These are phyloP conservation scores for Ceratobasidium sp. DNA, from an alignment of 1,284 basidiomycete species.

Conservation along the genomic window DNA sequence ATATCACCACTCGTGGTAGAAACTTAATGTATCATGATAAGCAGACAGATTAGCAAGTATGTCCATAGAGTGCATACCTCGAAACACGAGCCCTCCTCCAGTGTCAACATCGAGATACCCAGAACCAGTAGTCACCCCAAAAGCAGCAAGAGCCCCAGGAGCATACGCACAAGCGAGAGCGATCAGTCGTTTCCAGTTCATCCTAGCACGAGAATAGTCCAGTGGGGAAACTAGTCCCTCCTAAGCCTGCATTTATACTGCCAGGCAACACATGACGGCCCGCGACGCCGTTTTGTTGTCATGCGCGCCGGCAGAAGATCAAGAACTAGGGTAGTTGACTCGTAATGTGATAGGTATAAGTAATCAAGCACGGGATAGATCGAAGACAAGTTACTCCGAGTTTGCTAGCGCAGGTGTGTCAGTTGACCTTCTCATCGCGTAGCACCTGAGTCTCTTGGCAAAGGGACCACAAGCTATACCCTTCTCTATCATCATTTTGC, in stretches of 20 bases:
- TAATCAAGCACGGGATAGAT: not conserved
- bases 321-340: not conserved
- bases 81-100: conserved; percentile 43
- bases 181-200: conserved; percentile 37
- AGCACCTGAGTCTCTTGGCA: not conserved
- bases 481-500: conserved; percentile 23
- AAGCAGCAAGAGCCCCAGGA: conserved; percentile 35
- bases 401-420: conserved; percentile 9
- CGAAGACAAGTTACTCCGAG: conserved; percentile 31
- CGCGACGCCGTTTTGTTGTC: conserved; percentile 1
- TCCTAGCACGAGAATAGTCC: not conserved
- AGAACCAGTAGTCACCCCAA: conserved; percentile 43
- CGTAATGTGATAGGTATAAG: not conserved
- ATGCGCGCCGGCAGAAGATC: conserved; percentile 11
- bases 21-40: not conserved
- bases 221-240: not conserved
- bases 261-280: not conserved
- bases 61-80: not conserved
- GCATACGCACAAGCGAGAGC: conserved; percentile 21
- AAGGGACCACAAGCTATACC: not conserved
- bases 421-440: conserved; percentile 11
- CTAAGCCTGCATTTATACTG: not conserved
- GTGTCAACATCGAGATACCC: conserved; percentile 43
- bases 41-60: not conserved
- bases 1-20: conserved; percentile 44